Evolutionary conservation across 2,329 filamentous ascomycete genomes (phyloP).

Genomic region (Microdochium nivale): DNA sequence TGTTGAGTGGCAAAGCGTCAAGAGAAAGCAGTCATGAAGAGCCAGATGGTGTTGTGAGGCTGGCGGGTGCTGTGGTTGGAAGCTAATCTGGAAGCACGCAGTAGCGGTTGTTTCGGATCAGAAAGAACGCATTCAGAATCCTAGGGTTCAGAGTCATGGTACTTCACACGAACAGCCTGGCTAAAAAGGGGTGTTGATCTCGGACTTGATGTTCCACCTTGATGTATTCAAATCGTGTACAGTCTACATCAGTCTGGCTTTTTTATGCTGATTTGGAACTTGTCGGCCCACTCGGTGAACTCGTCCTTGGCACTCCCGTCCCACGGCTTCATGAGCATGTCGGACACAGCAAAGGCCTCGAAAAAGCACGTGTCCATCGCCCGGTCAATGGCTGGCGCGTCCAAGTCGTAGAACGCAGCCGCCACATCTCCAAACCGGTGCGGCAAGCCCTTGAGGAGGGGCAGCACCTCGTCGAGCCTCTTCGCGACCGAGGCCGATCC

Average conservation of each 20-base stretch:
- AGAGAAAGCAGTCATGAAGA: background rate
- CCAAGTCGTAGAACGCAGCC: conserved; percentile 62
- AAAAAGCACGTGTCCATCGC: conserved; percentile 51
- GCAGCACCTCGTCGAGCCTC: conserved; percentile 47
- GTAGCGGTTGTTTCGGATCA: too few species aligned
- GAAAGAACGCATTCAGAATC: too few species aligned
- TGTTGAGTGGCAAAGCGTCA: conserved; percentile 2
- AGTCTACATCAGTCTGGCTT: conserved; percentile 25
- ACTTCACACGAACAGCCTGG: too few species aligned
- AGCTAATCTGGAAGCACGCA: too few species aligned
- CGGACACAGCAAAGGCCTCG: conserved; percentile 47
- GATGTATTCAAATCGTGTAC: too few species aligned
- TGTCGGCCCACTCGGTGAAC: conserved; percentile 68
- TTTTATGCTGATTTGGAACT: conserved; percentile 44
- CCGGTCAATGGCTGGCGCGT: conserved; percentile 47
- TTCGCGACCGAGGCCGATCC: conserved; percentile 20
- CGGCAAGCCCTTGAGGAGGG: conserved; percentile 50
- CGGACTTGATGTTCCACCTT: too few species aligned
- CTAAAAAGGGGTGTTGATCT: too few species aligned
- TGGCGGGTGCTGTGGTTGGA: too few species aligned
- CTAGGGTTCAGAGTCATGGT: too few species aligned
- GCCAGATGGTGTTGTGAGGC: background rate
- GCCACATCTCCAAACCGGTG: conserved; percentile 64
- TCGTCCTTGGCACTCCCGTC: conserved; percentile 54
- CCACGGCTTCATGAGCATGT: conserved; percentile 53